Evolutionary conservation across 2,329 filamentous ascomycete genomes (phyloP).

Genomic region (Pestalotiopsis sp.): DNA sequence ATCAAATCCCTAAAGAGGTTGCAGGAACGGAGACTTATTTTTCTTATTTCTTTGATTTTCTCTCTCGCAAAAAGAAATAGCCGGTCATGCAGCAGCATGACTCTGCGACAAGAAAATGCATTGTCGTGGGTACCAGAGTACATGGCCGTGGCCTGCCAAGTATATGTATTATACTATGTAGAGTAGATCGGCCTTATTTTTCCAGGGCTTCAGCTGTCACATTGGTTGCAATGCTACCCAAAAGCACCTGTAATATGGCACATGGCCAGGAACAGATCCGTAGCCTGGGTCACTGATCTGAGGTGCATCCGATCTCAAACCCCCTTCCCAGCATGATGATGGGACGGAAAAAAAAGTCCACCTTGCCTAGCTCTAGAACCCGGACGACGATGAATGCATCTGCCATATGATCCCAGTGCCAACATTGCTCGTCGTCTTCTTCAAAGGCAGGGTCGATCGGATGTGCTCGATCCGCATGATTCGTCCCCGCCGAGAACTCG

Average conservation of each 20-base stretch:
- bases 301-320: conserved; percentile 9
- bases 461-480: neutral
- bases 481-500: neutral
- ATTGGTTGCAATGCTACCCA: conserved; percentile 6
- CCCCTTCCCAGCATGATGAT: neutral
- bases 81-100: conserved; percentile 7
- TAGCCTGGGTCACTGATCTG: conserved; percentile 4
- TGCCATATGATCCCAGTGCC: neutral
- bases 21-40: neutral
- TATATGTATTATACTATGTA: no score
- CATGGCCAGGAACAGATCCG: neutral
- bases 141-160: no score
- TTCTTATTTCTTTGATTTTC: no score
- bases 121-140: no score
- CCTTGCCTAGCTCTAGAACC: neutral
- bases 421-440: neutral
- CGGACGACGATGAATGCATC: neutral
- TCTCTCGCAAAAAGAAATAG: neutral
- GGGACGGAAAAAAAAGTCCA: neutral
- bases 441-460: neutral
- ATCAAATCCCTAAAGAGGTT: neutral
- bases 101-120: neutral
- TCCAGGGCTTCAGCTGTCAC: neutral
- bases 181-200: no score
- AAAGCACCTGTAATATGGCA: neutral